Evolutionary conservation across 1,284 basidiomycete species (phyloP).

Genomic region (Apiotrichum sp.): DNA sequence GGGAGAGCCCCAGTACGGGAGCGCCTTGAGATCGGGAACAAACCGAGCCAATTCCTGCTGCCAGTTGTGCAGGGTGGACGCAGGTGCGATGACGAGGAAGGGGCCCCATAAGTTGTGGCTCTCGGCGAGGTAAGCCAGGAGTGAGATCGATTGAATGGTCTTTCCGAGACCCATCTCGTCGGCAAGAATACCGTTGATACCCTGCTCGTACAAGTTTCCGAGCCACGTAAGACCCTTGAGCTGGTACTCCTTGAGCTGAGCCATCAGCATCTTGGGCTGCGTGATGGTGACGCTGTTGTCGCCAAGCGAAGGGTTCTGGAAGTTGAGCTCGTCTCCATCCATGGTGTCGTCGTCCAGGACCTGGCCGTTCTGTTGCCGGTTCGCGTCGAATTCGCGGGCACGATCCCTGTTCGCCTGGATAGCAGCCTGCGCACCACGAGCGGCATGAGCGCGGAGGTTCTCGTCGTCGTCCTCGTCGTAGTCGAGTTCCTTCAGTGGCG

Average conservation of each 20-base stretch:
- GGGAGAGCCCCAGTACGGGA: conserved; percentile 98
- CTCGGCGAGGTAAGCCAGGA: conserved; percentile 94
- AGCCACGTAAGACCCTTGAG: conserved; percentile 98
- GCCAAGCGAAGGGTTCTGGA: conserved; percentile 96
- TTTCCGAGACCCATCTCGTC: conserved; percentile 99
- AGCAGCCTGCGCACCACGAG: conserved; percentile 83
- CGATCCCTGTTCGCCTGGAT: conserved; percentile 72
- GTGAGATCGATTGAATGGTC: conserved; percentile 98
- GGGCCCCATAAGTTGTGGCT: conserved; percentile 99
- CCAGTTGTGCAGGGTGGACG: conserved; percentile 98
- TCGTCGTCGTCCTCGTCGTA: conserved; percentile 93
- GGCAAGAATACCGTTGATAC: conserved; percentile 95
- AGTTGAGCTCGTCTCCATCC: conserved; percentile 90
- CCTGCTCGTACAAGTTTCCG: conserved; percentile 95
- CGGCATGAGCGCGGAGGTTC: conserved; percentile 82
- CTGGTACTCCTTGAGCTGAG: conserved; percentile 97
- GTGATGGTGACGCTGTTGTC: conserved; percentile 76
- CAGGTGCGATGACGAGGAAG: conserved; percentile 97
- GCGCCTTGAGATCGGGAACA: conserved; percentile 84
- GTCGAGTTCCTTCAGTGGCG: conserved; percentile 69
- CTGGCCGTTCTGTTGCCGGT: conserved; percentile 58
- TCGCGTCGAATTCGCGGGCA: conserved; percentile 75
- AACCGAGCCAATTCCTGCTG: conserved; percentile 97
- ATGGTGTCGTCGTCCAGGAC: conserved; percentile 43
- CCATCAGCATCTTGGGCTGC: conserved; percentile 95